Percentiles rank a stretch among this genome's conserved stretches.
Conservation (phyloP, 1,284 basidiomycete genomes). For the Rhodotorula sp. region DNA sequence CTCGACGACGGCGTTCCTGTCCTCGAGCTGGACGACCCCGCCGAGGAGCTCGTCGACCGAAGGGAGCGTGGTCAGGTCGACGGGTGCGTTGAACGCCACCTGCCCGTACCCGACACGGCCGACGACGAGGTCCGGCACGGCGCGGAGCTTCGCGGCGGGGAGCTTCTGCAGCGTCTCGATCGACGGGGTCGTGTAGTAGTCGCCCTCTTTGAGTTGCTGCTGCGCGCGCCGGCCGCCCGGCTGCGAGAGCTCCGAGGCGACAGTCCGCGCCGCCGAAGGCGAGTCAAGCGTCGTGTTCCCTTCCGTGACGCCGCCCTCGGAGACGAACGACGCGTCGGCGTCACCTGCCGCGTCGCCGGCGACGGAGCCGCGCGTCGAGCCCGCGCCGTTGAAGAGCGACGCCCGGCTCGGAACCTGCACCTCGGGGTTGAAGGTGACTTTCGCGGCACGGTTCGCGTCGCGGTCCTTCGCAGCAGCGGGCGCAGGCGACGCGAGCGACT, state of each 20-base stretch:
- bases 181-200: conserved; percentile 84
- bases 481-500: neutral
- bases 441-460: conserved; percentile 20
- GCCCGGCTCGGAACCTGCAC: conserved; percentile 33
- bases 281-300: conserved; percentile 34
- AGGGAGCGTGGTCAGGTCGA: conserved; percentile 84
- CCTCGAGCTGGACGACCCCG: conserved; percentile 83
- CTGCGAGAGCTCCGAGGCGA: neutral
- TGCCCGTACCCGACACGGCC: conserved; percentile 87
- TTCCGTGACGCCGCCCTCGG: conserved; percentile 13
- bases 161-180: conserved; percentile 68
- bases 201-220: conserved; percentile 64
- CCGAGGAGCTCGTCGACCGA: conserved; percentile 81
- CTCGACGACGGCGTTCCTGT: conserved; percentile 89
- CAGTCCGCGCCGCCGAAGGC: conserved; percentile 23
- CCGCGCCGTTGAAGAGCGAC: conserved; percentile 18
- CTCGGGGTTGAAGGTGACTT: conserved; percentile 43
- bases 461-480: neutral
- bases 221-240: conserved; percentile 16
- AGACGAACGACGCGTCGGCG: conserved; percentile 15
- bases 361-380: conserved; percentile 1
- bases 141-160: conserved; percentile 72
- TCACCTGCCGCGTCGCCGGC: conserved; percentile 4
- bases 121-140: conserved; percentile 71
- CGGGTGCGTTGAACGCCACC: conserved; percentile 85